Evolutionary conservation across 2,329 filamentous ascomycete species (phyloP).

Genomic region (Reticulascus tulasneorum): DNA sequence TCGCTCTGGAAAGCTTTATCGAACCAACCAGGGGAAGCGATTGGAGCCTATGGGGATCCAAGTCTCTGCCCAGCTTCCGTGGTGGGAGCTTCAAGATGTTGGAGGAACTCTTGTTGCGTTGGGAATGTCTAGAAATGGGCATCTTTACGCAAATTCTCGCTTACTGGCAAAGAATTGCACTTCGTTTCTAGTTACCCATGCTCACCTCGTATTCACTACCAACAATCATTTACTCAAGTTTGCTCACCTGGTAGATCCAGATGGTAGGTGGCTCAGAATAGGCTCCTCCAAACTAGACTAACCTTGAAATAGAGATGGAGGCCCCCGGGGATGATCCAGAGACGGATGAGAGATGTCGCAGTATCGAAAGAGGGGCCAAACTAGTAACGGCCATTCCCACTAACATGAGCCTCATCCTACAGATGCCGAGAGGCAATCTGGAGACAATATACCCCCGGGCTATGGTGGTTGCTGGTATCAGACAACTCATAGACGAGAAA

Average conservation of each 20-base stretch:
- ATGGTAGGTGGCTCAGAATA: slow-evolving; percentile 46
- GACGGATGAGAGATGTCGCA: slow-evolving; percentile 85
- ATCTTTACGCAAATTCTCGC: slow-evolving; percentile 72
- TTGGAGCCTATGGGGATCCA: slow-evolving; percentile 5
- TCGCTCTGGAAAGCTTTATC: slow-evolving; percentile 39
- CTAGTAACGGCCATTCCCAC: slow-evolving; percentile 88
- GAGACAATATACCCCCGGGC: slow-evolving; percentile 93
- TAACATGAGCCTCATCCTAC: slow-evolving; percentile 78
- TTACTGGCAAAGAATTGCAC: slow-evolving; percentile 83
- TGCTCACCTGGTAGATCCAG: slow-evolving; percentile 67
- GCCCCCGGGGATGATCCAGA: slow-evolving; percentile 86
- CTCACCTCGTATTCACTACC: slow-evolving; percentile 88
- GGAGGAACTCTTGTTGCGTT: slow-evolving; percentile 33
- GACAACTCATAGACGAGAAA: slow-evolving; percentile 72
- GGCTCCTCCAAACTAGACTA: slow-evolving; percentile 10
- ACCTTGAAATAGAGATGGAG: slow-evolving; percentile 61
- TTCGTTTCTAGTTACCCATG: slow-evolving; percentile 77
- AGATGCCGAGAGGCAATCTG: slow-evolving; percentile 93
- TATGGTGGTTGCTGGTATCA: slow-evolving; percentile 86
- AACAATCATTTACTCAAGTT: slow-evolving; percentile 92
- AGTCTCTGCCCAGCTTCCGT: slow-evolving; percentile 41
- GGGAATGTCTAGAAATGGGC: slow-evolving; percentile 71
- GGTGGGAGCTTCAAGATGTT: slow-evolving; percentile 34
- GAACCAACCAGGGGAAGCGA: slow-evolving; percentile 21
- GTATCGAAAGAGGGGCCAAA: slow-evolving; percentile 82